A percentile compares a stretch with the other conserved stretches of the same genome.
These are phyloP conservation scores for Saturnispora hagleri DNA, from an alignment of 805 yeast species.

Conservation along the genomic window DNA sequence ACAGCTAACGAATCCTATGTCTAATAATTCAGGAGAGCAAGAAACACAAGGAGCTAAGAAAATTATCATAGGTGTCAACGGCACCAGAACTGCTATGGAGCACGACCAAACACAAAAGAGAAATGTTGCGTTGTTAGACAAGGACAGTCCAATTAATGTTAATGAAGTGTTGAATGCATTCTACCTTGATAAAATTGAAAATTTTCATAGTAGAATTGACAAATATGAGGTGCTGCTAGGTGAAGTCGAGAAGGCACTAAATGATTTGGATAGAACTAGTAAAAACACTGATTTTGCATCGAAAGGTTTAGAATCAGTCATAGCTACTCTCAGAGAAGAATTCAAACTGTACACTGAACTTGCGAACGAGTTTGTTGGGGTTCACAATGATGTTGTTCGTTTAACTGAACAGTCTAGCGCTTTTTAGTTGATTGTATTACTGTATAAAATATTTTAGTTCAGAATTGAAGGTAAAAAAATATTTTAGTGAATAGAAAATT, in stretches of 20 bases:
- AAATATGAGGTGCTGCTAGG: slow-evolving; percentile 38
- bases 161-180: slow-evolving; percentile 42
- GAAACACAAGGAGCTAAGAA: slow-evolving; percentile 17
- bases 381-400: slow-evolving; percentile 45
- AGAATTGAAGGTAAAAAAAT: not conserved
- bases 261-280: slow-evolving; percentile 44
- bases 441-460: not conserved
- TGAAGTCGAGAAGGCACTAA: slow-evolving; percentile 55
- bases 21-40: slow-evolving; percentile 18
- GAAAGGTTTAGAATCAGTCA: slow-evolving; percentile 40
- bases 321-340: slow-evolving; percentile 57
- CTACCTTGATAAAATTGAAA: slow-evolving; percentile 38
- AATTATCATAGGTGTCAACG: slow-evolving; percentile 26
- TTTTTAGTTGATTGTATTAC: slow-evolving; percentile 8
- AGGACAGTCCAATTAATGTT: slow-evolving; percentile 35
- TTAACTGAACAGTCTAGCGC: slow-evolving; percentile 15
- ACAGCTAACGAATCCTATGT: slow-evolving; percentile 29
- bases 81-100: slow-evolving; percentile 18
- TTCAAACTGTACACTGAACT: slow-evolving; percentile 64
- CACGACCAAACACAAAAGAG: slow-evolving; percentile 18
- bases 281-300: slow-evolving; percentile 24
- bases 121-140: slow-evolving; percentile 28
- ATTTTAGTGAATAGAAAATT: not conserved
- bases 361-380: slow-evolving; percentile 63
- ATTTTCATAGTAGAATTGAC: slow-evolving; percentile 37